Conservation (phyloP, 2,329 filamentous ascomycete genomes). For the Penicillium sp. region DNA sequence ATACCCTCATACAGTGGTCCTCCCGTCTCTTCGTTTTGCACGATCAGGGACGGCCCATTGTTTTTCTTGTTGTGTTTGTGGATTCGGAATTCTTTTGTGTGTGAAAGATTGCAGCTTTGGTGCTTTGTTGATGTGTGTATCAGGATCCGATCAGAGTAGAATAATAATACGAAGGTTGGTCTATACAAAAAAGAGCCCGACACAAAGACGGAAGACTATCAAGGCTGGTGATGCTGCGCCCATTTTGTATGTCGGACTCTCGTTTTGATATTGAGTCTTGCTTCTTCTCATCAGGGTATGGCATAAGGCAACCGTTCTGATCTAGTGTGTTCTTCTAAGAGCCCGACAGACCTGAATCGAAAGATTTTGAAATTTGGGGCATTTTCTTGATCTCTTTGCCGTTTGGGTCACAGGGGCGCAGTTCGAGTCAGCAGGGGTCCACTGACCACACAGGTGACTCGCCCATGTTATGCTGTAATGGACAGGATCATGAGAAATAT, state of each 20-base stretch:
- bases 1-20: constrained; percentile 19
- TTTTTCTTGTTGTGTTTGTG: neutral
- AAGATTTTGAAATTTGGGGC: neutral
- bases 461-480: neutral
- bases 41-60: neutral
- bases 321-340: neutral
- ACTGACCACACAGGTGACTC: constrained; percentile 22
- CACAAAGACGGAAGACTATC: neutral
- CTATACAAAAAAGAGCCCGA: neutral
- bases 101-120: neutral
- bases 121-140: neutral
- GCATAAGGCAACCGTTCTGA: constrained; percentile 12
- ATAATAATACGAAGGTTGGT: neutral
- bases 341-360: neutral
- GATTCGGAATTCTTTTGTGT: neutral
- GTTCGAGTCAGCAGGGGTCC: constrained; percentile 30
- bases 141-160: neutral
- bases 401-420: constrained; percentile 30
- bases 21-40: neutral
- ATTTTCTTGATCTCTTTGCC: constrained; percentile 6
- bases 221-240: neutral
- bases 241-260: constrained; percentile 2
- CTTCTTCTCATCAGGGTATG: neutral
- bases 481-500: neutral
- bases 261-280: neutral